Conservation (phyloP, 495 filamentous ascomycete species). For the Neurospora pannonica region DNA sequence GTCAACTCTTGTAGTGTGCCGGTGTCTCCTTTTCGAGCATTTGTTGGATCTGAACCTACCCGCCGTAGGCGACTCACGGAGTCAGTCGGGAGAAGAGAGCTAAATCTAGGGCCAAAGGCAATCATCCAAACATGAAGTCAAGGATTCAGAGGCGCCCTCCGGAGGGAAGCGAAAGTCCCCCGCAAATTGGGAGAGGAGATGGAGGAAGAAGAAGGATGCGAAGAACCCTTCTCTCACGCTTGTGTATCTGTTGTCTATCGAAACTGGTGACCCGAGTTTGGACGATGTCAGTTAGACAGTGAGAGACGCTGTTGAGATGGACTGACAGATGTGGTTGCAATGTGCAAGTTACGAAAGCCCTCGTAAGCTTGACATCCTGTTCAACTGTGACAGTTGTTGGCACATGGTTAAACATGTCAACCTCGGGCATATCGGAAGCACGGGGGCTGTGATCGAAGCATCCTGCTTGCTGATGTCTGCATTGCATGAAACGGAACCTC, state of each 20-base stretch:
- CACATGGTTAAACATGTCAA: neutral
- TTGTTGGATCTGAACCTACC: neutral
- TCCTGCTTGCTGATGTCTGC: neutral
- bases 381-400: neutral
- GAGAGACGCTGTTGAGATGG: neutral
- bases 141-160: neutral
- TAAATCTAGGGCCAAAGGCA: neutral
- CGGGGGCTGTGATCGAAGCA: neutral
- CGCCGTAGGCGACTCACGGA: neutral
- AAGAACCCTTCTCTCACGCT: neutral
- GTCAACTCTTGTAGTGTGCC: neutral
- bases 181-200: neutral
- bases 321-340: neutral
- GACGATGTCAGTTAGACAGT: neutral
- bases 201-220: neutral
- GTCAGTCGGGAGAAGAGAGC: neutral
- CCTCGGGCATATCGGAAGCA: neutral
- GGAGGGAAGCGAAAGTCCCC: neutral
- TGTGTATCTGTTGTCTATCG: neutral
- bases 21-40: neutral
- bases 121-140: neutral
- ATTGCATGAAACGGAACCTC: neutral
- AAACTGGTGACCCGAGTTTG: neutral
- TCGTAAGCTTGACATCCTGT: neutral
- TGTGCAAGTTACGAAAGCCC: neutral